Evolutionary conservation across 208 protist genomes (phyloP).

Genomic region (Balamuthia mandrillaris): DNA sequence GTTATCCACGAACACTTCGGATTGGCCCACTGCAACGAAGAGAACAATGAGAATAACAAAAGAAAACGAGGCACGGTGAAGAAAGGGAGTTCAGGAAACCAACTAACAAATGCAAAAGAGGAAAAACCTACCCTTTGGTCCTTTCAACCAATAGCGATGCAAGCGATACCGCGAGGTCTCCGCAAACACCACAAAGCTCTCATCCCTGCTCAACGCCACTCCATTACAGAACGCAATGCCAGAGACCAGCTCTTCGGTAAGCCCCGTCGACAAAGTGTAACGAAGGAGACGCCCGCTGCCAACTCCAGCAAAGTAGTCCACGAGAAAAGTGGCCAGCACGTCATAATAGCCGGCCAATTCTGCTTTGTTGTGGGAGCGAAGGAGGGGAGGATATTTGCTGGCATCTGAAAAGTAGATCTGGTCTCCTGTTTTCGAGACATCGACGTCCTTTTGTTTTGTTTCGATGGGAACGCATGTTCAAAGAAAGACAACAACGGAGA

Average conservation of each 20-base stretch:
- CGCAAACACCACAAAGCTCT: not conserved
- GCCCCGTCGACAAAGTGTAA: not conserved
- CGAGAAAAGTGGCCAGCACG: no score
- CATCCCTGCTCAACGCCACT: not conserved
- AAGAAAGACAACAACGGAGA: no score
- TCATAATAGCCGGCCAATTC: no score
- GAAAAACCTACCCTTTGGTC: not conserved
- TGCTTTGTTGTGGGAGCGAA: no score
- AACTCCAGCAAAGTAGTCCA: no score
- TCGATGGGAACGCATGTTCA: no score
- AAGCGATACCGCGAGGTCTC: not conserved
- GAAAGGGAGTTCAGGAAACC: not conserved
- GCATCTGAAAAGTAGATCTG: slow-evolving; percentile 27
- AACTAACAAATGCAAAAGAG: no score
- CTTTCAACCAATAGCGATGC: not conserved
- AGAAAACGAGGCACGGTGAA: not conserved
- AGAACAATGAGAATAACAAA: not conserved
- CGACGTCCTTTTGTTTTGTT: no score
- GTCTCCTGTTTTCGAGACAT: not conserved
- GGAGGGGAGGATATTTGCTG: not conserved
- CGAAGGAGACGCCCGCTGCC: not conserved
- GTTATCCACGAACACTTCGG: not conserved
- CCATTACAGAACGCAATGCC: not conserved
- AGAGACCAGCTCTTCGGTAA: not conserved
- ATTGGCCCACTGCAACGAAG: not conserved